Percentiles rank a stretch among this genome's conserved stretches.
Evolutionary conservation across 306 rosid species (phyloP).

Genomic region (Dryas alaskensis): DNA sequence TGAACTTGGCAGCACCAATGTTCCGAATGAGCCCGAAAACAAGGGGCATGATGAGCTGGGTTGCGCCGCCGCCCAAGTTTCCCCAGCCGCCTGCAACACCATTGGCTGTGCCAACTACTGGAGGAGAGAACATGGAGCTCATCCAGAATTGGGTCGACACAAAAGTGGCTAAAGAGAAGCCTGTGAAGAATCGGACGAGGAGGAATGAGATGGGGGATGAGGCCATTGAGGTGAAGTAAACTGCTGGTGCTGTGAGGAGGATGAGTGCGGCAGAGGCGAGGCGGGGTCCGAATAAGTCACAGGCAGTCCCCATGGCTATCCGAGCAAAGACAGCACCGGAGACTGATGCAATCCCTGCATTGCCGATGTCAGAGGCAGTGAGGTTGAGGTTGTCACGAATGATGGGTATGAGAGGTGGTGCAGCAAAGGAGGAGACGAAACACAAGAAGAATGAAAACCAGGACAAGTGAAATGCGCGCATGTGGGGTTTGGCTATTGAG

Average conservation of each 20-base stretch:
- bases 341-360: constrained; percentile 87
- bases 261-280: constrained; percentile 67
- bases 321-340: constrained; percentile 84
- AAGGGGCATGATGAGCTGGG: constrained; percentile 87
- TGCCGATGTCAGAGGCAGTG: constrained; percentile 84
- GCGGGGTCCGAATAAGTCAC: constrained; percentile 79
- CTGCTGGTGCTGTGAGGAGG: constrained; percentile 66
- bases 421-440: constrained; percentile 76
- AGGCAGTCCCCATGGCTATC: constrained; percentile 80
- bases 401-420: constrained; percentile 72
- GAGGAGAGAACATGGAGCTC: constrained; percentile 87
- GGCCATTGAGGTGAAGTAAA: constrained; percentile 54
- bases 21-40: constrained; percentile 52
- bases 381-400: constrained; percentile 85
- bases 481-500: constrained; percentile 72
- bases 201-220: constrained; percentile 53
- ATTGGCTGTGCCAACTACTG: constrained; percentile 70
- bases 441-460: constrained; percentile 84
- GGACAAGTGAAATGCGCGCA: constrained; percentile 81
- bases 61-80: constrained; percentile 81
- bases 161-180: constrained; percentile 80
- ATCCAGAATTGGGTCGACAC: constrained; percentile 96
- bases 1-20: constrained; percentile 57
- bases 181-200: constrained; percentile 74
- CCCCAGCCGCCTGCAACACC: constrained; percentile 87